A percentile compares a stretch with the other conserved stretches of the same genome.
These are phyloP conservation scores for Clarireedia sp. DNA, from an alignment of 2,329 filamentous ascomycete genomes.

Conservation along the genomic window DNA sequence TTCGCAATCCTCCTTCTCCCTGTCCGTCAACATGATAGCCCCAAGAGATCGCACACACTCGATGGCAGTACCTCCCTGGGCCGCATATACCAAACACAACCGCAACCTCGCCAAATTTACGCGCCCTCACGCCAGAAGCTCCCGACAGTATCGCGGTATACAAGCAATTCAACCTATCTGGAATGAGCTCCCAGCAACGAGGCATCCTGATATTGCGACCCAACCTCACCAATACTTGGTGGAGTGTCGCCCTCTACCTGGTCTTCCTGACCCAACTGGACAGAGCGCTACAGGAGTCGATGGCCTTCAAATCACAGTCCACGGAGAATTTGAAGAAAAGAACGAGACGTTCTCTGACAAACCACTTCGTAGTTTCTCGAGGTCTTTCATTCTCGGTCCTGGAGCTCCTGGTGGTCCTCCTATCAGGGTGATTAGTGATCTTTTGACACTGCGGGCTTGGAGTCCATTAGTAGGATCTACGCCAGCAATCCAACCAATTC, in stretches of 20 bases:
- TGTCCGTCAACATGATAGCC: slow-evolving; percentile 60
- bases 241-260: slow-evolving; percentile 68
- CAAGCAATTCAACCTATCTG: slow-evolving; percentile 61
- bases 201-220: slow-evolving; percentile 62
- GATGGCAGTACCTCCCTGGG: slow-evolving; percentile 52
- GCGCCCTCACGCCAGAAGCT: slow-evolving; percentile 50
- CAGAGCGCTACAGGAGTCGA: slow-evolving; percentile 60
- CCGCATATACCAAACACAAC: slow-evolving; percentile 66
- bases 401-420: slow-evolving; percentile 49
- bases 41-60: slow-evolving; percentile 38
- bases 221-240: slow-evolving; percentile 70
- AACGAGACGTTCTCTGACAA: slow-evolving; percentile 47
- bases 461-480: slow-evolving; percentile 36
- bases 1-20: slow-evolving; percentile 63
- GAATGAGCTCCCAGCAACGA: slow-evolving; percentile 61
- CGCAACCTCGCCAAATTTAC: slow-evolving; percentile 69
- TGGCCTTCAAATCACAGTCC: slow-evolving; percentile 69
- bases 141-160: slow-evolving; percentile 57
- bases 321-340: slow-evolving; percentile 76
- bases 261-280: slow-evolving; percentile 61
- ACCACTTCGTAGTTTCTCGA: slow-evolving; percentile 70
- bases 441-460: slow-evolving; percentile 65
- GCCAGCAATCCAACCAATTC: not conserved
- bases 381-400: slow-evolving; percentile 72
- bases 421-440: slow-evolving; percentile 72